Conservation (phyloP, 257 asterid genomes). For the Thymus quinquecostatus region DNA sequence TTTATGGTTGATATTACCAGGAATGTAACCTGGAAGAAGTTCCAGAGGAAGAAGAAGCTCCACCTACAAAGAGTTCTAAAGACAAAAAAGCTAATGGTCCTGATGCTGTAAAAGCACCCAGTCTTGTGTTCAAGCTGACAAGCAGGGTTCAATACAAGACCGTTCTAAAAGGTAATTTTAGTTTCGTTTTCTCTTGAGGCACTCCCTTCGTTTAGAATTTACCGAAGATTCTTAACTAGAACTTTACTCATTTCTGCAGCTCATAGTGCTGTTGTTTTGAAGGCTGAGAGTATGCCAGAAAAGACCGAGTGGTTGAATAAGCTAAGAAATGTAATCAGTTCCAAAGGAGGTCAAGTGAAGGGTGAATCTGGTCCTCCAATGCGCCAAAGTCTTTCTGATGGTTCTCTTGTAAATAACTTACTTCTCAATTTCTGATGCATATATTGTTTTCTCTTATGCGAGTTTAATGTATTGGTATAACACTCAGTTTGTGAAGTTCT, state of each 20-base stretch:
- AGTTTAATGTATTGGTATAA: slow-evolving; percentile 12
- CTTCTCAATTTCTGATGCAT: slow-evolving; percentile 17
- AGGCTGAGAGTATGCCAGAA: slow-evolving; percentile 80
- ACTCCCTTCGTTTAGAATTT: slow-evolving; percentile 12
- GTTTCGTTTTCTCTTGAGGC: not conserved
- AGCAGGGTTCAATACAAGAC: slow-evolving; percentile 95
- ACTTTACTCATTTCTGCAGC: slow-evolving; percentile 52
- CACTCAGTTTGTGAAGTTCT: slow-evolving; percentile 14
- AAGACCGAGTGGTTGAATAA: slow-evolving; percentile 79
- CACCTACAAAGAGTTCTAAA: slow-evolving; percentile 79
- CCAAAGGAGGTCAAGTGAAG: slow-evolving; percentile 92
- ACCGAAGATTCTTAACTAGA: slow-evolving; percentile 4
- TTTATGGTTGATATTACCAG: slow-evolving; percentile 42
- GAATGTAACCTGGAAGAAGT: slow-evolving; percentile 96
- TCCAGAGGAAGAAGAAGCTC: slow-evolving; percentile 81
- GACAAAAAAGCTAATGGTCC: slow-evolving; percentile 92
- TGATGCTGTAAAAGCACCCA: slow-evolving; percentile 70
- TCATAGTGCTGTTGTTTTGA: slow-evolving; percentile 78
- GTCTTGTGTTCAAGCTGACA: slow-evolving; percentile 78
- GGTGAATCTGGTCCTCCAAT: slow-evolving; percentile 65
- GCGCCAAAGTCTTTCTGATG: slow-evolving; percentile 86
- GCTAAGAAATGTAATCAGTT: slow-evolving; percentile 70
- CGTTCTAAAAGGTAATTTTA: slow-evolving; percentile 69
- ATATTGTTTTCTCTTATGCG: slow-evolving; percentile 24
- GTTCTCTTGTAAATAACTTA: slow-evolving; percentile 76